phyloP scores from a whole-genome alignment of 225 moss, liverwort and hornwort species.

The Physcomitrium patens region DNA sequence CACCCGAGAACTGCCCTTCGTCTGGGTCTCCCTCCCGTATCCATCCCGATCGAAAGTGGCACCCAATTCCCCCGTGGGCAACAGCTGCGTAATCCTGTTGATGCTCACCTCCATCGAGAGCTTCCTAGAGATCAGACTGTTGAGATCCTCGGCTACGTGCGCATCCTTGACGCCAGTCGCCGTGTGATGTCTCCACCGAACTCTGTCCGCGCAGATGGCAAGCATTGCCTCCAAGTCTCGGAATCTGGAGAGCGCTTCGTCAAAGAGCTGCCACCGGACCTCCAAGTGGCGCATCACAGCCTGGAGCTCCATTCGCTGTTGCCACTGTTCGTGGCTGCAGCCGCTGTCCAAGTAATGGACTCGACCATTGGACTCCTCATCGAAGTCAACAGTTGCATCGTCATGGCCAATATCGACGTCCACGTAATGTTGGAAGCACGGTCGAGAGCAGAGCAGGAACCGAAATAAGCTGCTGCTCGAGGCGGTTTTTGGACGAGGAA shows the following conservation, averaged over 20 bases:
- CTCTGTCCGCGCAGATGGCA: conserved; percentile 67
- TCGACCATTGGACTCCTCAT: conserved; percentile 13
- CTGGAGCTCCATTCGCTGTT: conserved; percentile 50
- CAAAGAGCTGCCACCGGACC: conserved; percentile 90
- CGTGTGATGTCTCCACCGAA: conserved; percentile 48
- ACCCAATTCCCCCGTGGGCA: conserved; percentile 36
- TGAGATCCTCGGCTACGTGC: conserved; percentile 38
- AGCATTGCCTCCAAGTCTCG: conserved; percentile 93
- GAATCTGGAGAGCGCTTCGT: conserved; percentile 86
- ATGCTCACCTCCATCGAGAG: conserved; percentile 58
- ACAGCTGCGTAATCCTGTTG: conserved; percentile 42
- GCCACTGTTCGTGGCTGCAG: conserved; percentile 23
- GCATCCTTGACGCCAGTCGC: conserved; percentile 36
- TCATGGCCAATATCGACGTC: conserved; percentile 53
- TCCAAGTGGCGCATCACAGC: conserved; percentile 83
- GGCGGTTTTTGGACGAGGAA: conserved; percentile 33
- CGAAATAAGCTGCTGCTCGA: conserved; percentile 52
- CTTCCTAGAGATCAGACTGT: conserved; percentile 47
- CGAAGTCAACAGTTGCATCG: conserved; percentile 23
- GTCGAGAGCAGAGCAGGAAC: conserved; percentile 66
- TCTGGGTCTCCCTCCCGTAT: conserved; percentile 17
- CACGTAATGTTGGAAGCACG: conserved; percentile 52
- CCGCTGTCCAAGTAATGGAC: conserved; percentile 31
- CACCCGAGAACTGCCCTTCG: conserved; percentile 10
- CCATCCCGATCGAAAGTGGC: conserved; percentile 37